phyloP scores from a whole-genome alignment of 768 basidiomycete species.

The Leucocoprinus sp. region DNA sequence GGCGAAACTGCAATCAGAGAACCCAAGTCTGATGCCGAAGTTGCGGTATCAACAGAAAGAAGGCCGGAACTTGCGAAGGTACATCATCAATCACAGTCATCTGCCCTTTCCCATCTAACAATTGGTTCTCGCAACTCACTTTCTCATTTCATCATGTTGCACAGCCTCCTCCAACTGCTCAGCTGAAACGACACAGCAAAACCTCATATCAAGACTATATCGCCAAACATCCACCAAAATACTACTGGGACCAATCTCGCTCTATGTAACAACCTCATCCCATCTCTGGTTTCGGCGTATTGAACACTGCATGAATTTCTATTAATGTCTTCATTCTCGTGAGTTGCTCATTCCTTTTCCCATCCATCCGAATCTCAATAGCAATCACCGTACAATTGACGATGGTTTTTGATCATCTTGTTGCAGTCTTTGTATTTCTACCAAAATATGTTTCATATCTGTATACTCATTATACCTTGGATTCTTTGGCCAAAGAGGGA shows the following conservation, averaged over 20 bases:
- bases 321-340: background rate
- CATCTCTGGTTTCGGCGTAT: background rate
- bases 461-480: too few species aligned
- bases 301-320: background rate
- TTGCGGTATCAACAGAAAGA: background rate
- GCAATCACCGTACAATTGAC: background rate
- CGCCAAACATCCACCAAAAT: constrained; percentile 22
- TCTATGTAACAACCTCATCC: background rate
- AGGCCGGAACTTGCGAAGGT: background rate
- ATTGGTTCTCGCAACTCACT: background rate
- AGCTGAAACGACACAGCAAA: constrained; percentile 13
- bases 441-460: background rate
- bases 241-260: constrained; percentile 22
- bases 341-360: background rate
- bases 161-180: constrained; percentile 6
- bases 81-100: background rate
- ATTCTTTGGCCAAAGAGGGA: too few species aligned
- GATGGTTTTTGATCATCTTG: background rate
- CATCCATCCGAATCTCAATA: background rate
- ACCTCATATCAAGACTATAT: constrained; percentile 20
- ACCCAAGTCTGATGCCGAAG: background rate
- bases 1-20: background rate
- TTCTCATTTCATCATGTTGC: background rate
- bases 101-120: background rate
- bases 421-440: constrained; percentile 7